Percentiles rank a stretch among this genome's conserved stretches.
These are phyloP conservation scores for Euphorbia neoarborescens DNA, from an alignment of 441 rosid genomes.

Conservation along the genomic window DNA sequence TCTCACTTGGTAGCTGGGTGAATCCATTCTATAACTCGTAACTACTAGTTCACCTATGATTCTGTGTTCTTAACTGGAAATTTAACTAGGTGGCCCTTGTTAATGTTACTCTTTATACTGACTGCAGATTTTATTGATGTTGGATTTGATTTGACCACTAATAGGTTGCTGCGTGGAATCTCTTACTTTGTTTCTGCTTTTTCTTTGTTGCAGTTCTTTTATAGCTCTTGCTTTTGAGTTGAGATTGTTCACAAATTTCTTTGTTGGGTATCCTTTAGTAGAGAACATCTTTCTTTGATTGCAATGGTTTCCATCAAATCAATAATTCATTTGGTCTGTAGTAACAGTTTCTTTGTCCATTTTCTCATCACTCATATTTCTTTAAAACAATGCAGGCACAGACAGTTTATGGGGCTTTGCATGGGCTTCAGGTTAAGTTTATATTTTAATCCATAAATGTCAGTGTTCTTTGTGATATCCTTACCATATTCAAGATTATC, in stretches of 20 bases:
- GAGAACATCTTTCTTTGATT: not conserved
- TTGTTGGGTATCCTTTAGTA: not conserved
- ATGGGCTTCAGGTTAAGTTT: constrained; percentile 56
- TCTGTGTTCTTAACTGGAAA: not conserved
- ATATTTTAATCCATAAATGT: constrained; percentile 6
- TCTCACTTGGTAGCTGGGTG: not conserved
- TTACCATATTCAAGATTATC: constrained; percentile 6
- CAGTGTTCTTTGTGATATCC: constrained; percentile 3
- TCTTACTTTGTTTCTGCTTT: not conserved
- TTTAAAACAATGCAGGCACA: constrained; percentile 40
- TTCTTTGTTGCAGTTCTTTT: not conserved
- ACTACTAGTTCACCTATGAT: not conserved
- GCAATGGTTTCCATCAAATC: not conserved
- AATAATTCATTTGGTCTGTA: not conserved
- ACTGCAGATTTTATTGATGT: not conserved
- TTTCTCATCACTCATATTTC: not conserved
- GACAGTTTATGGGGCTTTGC: constrained; percentile 62
- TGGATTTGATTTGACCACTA: too few species aligned
- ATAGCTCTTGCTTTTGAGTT: not conserved
- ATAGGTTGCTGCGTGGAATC: too few species aligned
- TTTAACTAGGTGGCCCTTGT: not conserved
- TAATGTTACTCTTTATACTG: not conserved
- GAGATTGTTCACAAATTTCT: not conserved
- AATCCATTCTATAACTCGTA: not conserved
- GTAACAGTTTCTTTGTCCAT: not conserved